phyloP scores from a whole-genome alignment of 441 rosid species.

The Melastoma candidum region DNA sequence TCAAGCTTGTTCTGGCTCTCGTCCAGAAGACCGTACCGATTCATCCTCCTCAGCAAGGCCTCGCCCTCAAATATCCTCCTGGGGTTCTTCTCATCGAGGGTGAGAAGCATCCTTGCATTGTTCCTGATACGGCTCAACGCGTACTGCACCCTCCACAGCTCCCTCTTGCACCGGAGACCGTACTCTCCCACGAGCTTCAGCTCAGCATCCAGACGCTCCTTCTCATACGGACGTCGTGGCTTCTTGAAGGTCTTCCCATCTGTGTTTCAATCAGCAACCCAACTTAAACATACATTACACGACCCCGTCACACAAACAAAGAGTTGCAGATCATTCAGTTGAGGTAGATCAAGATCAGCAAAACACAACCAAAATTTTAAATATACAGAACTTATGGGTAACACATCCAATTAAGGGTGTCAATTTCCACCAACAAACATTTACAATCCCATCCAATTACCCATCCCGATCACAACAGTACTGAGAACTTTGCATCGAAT shows the following conservation, averaged over 20 bases:
- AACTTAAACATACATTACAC: no score
- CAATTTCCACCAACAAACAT: no score
- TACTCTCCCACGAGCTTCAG: constrained; percentile 18
- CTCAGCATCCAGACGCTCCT: constrained; percentile 19
- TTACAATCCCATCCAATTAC: no score
- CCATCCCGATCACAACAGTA: no score
- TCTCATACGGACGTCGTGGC: constrained; percentile 18
- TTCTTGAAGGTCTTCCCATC: constrained; percentile 17
- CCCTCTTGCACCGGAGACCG: constrained; percentile 16
- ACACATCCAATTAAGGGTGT: no score
- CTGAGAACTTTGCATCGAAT: no score
- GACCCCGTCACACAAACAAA: no score
- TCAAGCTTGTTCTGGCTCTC: constrained; percentile 18
- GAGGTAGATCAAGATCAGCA: no score
- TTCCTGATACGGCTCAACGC: constrained; percentile 15
- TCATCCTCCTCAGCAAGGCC: constrained; percentile 14
- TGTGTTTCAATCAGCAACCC: background rate
- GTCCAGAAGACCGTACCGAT: constrained; percentile 12
- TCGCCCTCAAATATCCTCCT: constrained; percentile 14
- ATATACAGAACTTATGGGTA: no score
- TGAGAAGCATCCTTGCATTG: constrained; percentile 16
- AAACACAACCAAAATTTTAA: no score
- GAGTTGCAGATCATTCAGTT: no score
- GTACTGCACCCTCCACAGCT: constrained; percentile 18
- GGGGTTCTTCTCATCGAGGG: constrained; percentile 15